phyloP scores from a whole-genome alignment of 2,329 filamentous ascomycete genomes.

The Mycogone perniciosa region DNA sequence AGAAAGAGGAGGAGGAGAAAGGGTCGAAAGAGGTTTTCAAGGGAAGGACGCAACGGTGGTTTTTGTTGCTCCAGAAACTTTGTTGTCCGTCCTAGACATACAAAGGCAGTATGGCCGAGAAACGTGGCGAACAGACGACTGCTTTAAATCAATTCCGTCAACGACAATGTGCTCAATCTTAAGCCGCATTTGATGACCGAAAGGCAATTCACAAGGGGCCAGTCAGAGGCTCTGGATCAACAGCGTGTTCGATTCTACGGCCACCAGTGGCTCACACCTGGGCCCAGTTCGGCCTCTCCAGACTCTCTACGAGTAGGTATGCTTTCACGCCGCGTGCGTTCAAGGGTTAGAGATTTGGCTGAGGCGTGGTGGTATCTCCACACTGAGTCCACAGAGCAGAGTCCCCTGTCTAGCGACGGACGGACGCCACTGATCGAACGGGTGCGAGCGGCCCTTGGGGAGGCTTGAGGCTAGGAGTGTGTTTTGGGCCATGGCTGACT shows the following conservation, averaged over 20 bases:
- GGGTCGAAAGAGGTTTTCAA: neutral
- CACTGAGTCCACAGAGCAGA: too few species aligned
- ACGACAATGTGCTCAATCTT: conserved; percentile 8
- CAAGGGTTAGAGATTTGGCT: too few species aligned
- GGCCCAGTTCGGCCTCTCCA: conserved; percentile 8
- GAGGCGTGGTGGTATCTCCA: too few species aligned
- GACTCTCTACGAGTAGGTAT: conserved; percentile 3
- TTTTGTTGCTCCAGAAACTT: conserved; percentile 6
- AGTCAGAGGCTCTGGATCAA: conserved; percentile 12
- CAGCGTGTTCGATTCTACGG: conserved; percentile 16
- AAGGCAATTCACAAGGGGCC: conserved; percentile 8
- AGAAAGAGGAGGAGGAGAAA: neutral
- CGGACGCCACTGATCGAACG: too few species aligned
- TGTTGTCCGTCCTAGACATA: neutral
- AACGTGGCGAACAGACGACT: conserved; percentile 4
- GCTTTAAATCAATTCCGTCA: conserved; percentile 1
- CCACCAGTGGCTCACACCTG: conserved; percentile 10
- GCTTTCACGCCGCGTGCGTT: too few species aligned
- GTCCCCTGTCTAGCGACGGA: too few species aligned
- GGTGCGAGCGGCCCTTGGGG: too few species aligned
- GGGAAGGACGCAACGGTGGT: conserved; percentile 2
- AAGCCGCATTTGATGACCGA: conserved; percentile 15
- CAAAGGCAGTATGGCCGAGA: neutral
- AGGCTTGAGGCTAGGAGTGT: too few species aligned
- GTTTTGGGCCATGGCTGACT: too few species aligned